Base-by-base conservation (phyloP, 75 land plant genomes). In the Cunninghamia lanceolata region DNA sequence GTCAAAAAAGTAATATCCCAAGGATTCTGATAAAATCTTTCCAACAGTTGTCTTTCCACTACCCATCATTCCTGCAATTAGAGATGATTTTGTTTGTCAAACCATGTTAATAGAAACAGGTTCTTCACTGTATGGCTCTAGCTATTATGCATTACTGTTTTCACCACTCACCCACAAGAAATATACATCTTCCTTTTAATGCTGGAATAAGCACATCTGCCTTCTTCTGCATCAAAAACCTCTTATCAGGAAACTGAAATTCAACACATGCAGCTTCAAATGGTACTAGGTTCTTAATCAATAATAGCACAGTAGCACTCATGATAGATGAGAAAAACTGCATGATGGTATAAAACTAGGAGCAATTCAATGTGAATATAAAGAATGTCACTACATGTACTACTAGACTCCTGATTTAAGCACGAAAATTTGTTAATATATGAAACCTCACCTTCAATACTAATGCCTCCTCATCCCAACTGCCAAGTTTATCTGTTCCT, bases 41-140 rank as follows among this genome's bases (percentile, higher is more conserved):
- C 99, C 99, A 16, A 97, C 95, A 11, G 98, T 96, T n/a, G 93
- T 91, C 84, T 97, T 97, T 13, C 99, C 99, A 85, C 93, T 92
- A 10, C 98, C 98, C 98, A 96, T 96, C 99, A 97, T 97, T 59
- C 99, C 99, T 91, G 88, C 53, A 87, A 79, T 63, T 46, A 21
- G 42, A 15, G 76, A 10, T 21, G 19, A 84, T 53, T 71, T 76
- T 13, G 82, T 71, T 53, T 45, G 25, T 45, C 32, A 43, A 28
- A 45, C 30, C 14, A 16, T 83, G 35, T 35, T 32, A 53, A 83
- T 1, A 82, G 34, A 19, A 82, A 54, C 25, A 35, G 42, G 38
- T 52, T 53, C 54, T 83, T 25, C n/a, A 17, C 32, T 54, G 38
- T 73, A 11, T 73, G 38, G 75, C 32, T 30, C 75, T 73, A 30